Evolutionary conservation across 192 early-diverging fungal genomes (phyloP).

Genomic region (Polychytrium aggregatum): DNA sequence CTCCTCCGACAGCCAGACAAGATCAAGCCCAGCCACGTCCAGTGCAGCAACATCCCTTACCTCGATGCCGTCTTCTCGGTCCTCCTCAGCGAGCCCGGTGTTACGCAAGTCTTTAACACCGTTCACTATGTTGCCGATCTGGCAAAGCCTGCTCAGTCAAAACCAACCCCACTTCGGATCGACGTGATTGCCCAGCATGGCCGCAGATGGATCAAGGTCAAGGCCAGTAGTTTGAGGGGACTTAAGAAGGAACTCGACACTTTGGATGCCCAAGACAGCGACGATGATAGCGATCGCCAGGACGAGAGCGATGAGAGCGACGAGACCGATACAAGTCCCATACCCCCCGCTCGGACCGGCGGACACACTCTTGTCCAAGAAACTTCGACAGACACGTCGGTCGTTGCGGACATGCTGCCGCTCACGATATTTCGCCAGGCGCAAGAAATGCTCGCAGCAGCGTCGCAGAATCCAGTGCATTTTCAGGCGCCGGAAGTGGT

Average conservation of each 20-base stretch:
- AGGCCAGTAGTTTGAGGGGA: slow-evolving; percentile 19
- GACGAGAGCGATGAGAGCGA: slow-evolving; percentile 2
- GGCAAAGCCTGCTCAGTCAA: not conserved
- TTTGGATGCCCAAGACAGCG: slow-evolving; percentile 7
- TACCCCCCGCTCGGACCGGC: no score
- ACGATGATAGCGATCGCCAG: slow-evolving; percentile 8
- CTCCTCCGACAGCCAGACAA: not conserved
- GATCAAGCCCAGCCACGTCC: slow-evolving; percentile 5
- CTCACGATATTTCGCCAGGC: slow-evolving; percentile 24
- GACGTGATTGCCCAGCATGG: slow-evolving; percentile 20
- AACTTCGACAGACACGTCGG: not conserved
- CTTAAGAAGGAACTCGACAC: slow-evolving; percentile 15
- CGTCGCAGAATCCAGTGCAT: slow-evolving; percentile 21
- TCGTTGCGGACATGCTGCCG: no score
- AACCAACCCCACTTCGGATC: slow-evolving; percentile 13
- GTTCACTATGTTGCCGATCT: not conserved
- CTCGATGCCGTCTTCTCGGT: slow-evolving; percentile 14
- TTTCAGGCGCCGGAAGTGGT: slow-evolving; percentile 24
- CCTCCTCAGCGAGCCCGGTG: slow-evolving; percentile 5
- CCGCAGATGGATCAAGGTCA: slow-evolving; percentile 32
- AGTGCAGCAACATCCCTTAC: slow-evolving; percentile 28
- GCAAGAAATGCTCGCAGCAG: slow-evolving; percentile 14
- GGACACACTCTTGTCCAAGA: not conserved
- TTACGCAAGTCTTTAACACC: slow-evolving; percentile 11
- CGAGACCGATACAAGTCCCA: no score